phyloP scores from a whole-genome alignment of 202 grass and related monocot species.

The Musa balbisiana region DNA sequence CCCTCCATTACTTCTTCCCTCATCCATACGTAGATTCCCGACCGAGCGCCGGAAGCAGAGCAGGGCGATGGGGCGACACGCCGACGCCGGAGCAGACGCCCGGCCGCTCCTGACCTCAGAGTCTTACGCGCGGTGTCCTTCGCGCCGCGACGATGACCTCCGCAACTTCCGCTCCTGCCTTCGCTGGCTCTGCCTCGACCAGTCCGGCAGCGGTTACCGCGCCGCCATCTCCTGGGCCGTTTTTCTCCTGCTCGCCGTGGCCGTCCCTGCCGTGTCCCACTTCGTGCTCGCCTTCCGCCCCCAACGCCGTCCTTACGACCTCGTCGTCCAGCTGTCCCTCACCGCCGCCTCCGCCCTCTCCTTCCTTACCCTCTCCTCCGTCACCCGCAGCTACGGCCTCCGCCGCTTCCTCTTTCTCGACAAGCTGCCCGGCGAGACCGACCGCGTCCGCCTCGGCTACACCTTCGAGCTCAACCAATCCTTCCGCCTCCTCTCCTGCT shows the following conservation, averaged over 20 bases:
- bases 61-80: background rate
- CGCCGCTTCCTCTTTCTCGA: slow-evolving; percentile 72
- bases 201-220: slow-evolving; percentile 22
- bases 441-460: slow-evolving; percentile 44
- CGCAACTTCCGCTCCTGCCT: slow-evolving; percentile 41
- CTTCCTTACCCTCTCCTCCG: slow-evolving; percentile 49
- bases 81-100: background rate
- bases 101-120: background rate
- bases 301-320: slow-evolving; percentile 37
- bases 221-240: slow-evolving; percentile 36
- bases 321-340: slow-evolving; percentile 52
- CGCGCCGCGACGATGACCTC: background rate
- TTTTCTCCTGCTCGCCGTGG: slow-evolving; percentile 32
- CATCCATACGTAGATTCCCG: no score
- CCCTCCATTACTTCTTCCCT: no score
- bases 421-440: slow-evolving; percentile 50
- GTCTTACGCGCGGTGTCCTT: background rate
- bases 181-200: slow-evolving; percentile 53
- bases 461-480: slow-evolving; percentile 31
- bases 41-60: no score
- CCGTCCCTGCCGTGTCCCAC: slow-evolving; percentile 22
- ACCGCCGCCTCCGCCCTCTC: slow-evolving; percentile 40
- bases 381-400: slow-evolving; percentile 48
- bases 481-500: slow-evolving; percentile 43
- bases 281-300: slow-evolving; percentile 11